A percentile compares a stretch with the other conserved stretches of the same genome.
phyloP scores from a whole-genome alignment of 768 basidiomycete genomes.

The Tubosaeta sp. region DNA sequence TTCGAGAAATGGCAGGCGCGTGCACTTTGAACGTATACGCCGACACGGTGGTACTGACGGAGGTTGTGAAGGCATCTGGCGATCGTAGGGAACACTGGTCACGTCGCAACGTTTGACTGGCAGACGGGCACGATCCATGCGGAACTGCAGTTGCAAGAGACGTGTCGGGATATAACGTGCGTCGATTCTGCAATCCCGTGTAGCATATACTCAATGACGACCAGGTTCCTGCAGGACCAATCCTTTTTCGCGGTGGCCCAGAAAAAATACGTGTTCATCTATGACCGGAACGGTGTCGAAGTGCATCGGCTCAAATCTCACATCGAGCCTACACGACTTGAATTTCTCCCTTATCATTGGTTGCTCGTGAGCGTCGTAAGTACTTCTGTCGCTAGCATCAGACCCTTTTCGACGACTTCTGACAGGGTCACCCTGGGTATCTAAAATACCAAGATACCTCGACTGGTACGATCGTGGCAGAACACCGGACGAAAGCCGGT shows the following conservation, averaged over 20 bases:
- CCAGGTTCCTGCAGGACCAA: constrained; percentile 87
- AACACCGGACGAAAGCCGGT: constrained; percentile 89
- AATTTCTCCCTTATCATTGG: constrained; percentile 96
- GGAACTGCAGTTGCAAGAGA: constrained; percentile 87
- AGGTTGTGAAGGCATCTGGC: constrained; percentile 66
- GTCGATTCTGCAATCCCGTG: constrained; percentile 22
- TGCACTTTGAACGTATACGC: constrained; percentile 2
- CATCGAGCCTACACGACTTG: constrained; percentile 84
- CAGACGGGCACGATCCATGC: constrained; percentile 79
- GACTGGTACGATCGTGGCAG: constrained; percentile 79
- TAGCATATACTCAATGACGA: not conserved
- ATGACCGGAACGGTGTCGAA: constrained; percentile 91
- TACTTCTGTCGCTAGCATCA: constrained; percentile 8
- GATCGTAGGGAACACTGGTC: constrained; percentile 76
- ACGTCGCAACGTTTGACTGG: constrained; percentile 94
- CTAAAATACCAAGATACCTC: constrained; percentile 97
- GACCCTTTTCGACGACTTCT: not conserved
- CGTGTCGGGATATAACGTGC: constrained; percentile 88
- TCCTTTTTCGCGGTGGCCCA: constrained; percentile 94
- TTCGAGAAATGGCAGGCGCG: constrained; percentile 86
- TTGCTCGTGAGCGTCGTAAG: constrained; percentile 79
- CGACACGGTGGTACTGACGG: not conserved
- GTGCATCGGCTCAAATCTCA: constrained; percentile 80
- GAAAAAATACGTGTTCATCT: constrained; percentile 93
- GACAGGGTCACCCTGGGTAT: constrained; percentile 80